A percentile compares a stretch with the other conserved stretches of the same genome.
Evolutionary conservation across 306 rosid species (phyloP).

Genomic region (Nissolia schottii): DNA sequence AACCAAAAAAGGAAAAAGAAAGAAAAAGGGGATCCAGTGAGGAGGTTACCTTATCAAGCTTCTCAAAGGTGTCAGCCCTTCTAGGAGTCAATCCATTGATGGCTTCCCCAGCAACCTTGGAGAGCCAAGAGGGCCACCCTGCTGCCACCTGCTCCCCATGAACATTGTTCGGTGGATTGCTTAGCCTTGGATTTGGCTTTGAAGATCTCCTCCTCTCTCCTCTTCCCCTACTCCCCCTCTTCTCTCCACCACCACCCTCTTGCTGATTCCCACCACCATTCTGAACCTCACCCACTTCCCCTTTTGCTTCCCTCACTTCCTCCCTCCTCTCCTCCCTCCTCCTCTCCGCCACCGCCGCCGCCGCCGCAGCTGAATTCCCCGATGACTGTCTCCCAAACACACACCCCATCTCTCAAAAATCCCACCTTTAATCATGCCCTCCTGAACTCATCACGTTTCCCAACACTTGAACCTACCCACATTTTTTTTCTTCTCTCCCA

Average conservation of each 20-base stretch:
- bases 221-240: constrained; percentile 40
- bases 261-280: constrained; percentile 48
- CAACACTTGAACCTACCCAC: constrained; percentile 31
- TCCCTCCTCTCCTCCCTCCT: constrained; percentile 38
- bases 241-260: constrained; percentile 49
- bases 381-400: constrained; percentile 63
- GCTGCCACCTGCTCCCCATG: constrained; percentile 99
- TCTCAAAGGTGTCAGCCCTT: constrained; percentile 87
- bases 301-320: constrained; percentile 38
- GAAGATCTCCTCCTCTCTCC: constrained; percentile 72
- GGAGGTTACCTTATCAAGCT: constrained; percentile 71
- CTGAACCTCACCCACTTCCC: constrained; percentile 32
- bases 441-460: constrained; percentile 18
- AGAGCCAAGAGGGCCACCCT: constrained; percentile 99
- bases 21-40: not conserved
- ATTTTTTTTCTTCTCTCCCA: constrained; percentile 32
- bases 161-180: constrained; percentile 78
- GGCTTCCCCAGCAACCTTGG: constrained; percentile 97
- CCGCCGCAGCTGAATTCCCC: constrained; percentile 25
- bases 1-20: not conserved
- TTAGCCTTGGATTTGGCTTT: constrained; percentile 82
- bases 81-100: constrained; percentile 91
- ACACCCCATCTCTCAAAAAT: constrained; percentile 75
- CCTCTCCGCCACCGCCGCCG: constrained; percentile 17
- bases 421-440: constrained; percentile 44